phyloP scores from a whole-genome alignment of 495 filamentous ascomycete species.

The Aspergillus cristatus region DNA sequence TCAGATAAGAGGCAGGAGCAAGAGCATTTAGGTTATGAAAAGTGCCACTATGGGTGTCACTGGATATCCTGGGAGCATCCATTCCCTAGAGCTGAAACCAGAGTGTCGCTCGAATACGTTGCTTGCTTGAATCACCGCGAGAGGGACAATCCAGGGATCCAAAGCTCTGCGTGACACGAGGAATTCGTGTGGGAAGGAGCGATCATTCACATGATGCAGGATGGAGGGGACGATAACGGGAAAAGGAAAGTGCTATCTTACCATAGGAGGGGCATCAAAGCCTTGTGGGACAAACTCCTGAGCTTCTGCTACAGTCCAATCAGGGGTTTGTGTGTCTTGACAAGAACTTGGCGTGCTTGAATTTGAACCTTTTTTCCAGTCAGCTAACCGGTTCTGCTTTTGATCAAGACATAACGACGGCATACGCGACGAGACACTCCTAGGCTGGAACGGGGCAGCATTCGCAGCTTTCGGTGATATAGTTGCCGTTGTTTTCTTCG shows the following conservation, averaged over 20 bases:
- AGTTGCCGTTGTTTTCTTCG: slow-evolving; percentile 54
- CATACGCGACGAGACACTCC: slow-evolving; percentile 36
- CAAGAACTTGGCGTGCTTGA: slow-evolving; percentile 41
- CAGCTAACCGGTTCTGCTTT: slow-evolving; percentile 12
- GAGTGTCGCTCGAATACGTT: no score
- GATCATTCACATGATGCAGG: no score
- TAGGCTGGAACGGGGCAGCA: slow-evolving; percentile 88
- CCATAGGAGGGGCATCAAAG: slow-evolving; percentile 56
- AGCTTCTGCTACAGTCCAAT: slow-evolving; percentile 53
- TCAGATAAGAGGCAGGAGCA: slow-evolving; percentile 11
- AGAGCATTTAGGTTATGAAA: slow-evolving; percentile 14
- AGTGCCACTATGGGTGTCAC: slow-evolving; percentile 1
- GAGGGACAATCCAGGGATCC: no score
- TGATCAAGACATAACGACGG: not conserved
- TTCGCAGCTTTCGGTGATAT: slow-evolving; percentile 82
- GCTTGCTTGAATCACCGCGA: no score
- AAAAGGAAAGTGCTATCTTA: slow-evolving; percentile 31
- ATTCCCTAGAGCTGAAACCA: no score
- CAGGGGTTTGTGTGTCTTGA: slow-evolving; percentile 38
- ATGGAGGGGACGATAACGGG: not conserved
- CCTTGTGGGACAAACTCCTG: slow-evolving; percentile 73
- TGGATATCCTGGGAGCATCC: not conserved
- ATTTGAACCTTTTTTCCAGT: slow-evolving; percentile 31
- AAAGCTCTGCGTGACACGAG: no score
- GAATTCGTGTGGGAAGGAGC: no score